Evolutionary conservation across 768 basidiomycete genomes (phyloP).

Genomic region (Auricularia heimuer): DNA sequence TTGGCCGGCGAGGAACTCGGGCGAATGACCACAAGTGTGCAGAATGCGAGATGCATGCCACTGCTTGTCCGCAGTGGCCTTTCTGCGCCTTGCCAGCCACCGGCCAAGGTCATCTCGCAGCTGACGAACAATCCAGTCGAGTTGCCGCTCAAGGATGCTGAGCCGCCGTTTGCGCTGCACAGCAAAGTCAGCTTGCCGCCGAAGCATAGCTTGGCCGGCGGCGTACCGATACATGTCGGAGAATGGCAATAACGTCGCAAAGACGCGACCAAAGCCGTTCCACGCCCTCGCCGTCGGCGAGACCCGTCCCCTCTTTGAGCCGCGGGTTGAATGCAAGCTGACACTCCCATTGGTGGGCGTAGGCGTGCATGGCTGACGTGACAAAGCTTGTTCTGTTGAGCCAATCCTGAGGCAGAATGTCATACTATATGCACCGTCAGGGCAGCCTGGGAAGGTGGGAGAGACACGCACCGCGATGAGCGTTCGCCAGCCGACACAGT

Average conservation of each 20-base stretch:
- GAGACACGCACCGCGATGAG: too few relatives aligned
- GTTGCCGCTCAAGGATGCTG: not conserved
- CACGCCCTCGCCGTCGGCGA: not conserved
- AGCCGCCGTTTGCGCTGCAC: not conserved
- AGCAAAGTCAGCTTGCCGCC: too few relatives aligned
- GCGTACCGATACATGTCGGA: not conserved
- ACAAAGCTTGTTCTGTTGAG: not conserved
- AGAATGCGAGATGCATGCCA: not conserved
- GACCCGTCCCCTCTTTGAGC: not conserved
- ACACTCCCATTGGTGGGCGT: constrained; percentile 2
- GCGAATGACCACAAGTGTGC: not conserved
- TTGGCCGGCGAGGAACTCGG: not conserved
- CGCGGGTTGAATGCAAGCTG: constrained; percentile 3
- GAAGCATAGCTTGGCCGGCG: too few relatives aligned
- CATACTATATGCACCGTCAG: not conserved
- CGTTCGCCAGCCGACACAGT: not conserved
- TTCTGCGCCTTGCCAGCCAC: not conserved
- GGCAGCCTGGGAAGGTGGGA: not conserved
- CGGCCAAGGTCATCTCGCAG: not conserved
- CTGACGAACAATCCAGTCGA: not conserved
- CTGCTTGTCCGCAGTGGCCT: not conserved
- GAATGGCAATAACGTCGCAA: not conserved
- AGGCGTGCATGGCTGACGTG: constrained; percentile 3
- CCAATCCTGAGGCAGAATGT: not conserved
- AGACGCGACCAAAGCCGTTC: not conserved